These are phyloP conservation scores for Suillus sp. DNA, from an alignment of 768 basidiomycete genomes.

Conservation along the genomic window DNA sequence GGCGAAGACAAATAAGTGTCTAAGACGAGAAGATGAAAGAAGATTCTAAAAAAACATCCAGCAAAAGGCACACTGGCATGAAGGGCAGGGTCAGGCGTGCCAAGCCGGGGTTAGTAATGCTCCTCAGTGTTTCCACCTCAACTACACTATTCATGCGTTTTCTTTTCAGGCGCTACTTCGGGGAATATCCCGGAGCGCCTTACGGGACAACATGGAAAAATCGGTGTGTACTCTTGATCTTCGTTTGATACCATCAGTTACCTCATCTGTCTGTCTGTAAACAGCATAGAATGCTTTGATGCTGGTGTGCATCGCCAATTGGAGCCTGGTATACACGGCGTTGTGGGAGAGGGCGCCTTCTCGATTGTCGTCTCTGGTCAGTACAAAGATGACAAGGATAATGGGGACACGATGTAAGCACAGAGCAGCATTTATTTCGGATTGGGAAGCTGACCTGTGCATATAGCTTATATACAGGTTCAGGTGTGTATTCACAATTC, in stretches of 20 bases:
- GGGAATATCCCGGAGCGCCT: constrained; percentile 24
- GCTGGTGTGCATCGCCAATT: constrained; percentile 21
- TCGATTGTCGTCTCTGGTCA: constrained; percentile 24
- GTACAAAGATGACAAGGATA: constrained; percentile 29
- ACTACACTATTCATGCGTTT: not conserved
- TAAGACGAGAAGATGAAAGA: constrained; percentile 5
- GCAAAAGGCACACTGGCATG: not conserved
- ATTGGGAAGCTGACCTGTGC: constrained; percentile 6
- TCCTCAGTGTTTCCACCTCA: constrained; percentile 5
- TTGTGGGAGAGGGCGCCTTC: constrained; percentile 4
- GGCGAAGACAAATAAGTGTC: not conserved
- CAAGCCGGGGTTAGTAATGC: not conserved
- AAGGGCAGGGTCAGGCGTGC: not conserved
- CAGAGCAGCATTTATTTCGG: constrained; percentile 23
- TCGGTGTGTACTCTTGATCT: constrained; percentile 19
- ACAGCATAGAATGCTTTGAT: constrained; percentile 14
- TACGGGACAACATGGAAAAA: constrained; percentile 24
- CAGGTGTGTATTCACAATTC: constrained; percentile 8
- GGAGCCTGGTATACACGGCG: constrained; percentile 27
- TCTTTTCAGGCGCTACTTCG: constrained; percentile 25
- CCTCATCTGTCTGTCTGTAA: not conserved
- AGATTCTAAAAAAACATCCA: not conserved
- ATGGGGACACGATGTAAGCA: constrained; percentile 28
- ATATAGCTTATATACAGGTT: constrained; percentile 30
- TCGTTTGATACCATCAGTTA: constrained; percentile 6